Conservation (phyloP, 805 yeast species). For the Candida lessepsii region DNA sequence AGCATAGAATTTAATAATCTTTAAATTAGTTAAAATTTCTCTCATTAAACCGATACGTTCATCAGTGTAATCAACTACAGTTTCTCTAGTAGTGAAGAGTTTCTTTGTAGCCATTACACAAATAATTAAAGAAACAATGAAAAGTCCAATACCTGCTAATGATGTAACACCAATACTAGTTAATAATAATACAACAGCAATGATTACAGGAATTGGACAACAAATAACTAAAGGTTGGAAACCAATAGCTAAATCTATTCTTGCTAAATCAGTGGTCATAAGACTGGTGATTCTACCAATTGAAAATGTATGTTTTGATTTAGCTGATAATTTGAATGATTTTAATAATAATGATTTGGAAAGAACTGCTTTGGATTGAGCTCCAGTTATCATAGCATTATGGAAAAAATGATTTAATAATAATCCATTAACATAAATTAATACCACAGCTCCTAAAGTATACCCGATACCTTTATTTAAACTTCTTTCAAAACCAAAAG, state of each 20-base stretch:
- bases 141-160: slow-evolving; percentile 42
- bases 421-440: slow-evolving; percentile 48
- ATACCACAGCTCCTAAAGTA: slow-evolving; percentile 63
- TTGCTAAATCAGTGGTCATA: slow-evolving; percentile 42
- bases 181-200: slow-evolving; percentile 36
- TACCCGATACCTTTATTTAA: slow-evolving; percentile 70
- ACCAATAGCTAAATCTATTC: slow-evolving; percentile 45
- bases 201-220: slow-evolving; percentile 43
- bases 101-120: slow-evolving; percentile 36
- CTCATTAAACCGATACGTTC: slow-evolving; percentile 42
- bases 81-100: slow-evolving; percentile 35
- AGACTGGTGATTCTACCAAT: slow-evolving; percentile 41
- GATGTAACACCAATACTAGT: slow-evolving; percentile 39
- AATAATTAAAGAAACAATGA: slow-evolving; percentile 31
- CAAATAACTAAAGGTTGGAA: slow-evolving; percentile 42
- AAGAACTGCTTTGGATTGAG: slow-evolving; percentile 38
- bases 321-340: slow-evolving; percentile 36
- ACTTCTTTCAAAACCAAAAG: slow-evolving; percentile 36
- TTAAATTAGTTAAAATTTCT: slow-evolving; percentile 40
- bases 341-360: slow-evolving; percentile 40
- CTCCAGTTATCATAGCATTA: slow-evolving; percentile 43
- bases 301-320: slow-evolving; percentile 33
- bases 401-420: slow-evolving; percentile 43
- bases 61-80: slow-evolving; percentile 39
- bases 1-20: slow-evolving; percentile 45